Base-by-base conservation (phyloP, 2,329 filamentous ascomycete genomes). In the Verticillium isaacii region DNA sequence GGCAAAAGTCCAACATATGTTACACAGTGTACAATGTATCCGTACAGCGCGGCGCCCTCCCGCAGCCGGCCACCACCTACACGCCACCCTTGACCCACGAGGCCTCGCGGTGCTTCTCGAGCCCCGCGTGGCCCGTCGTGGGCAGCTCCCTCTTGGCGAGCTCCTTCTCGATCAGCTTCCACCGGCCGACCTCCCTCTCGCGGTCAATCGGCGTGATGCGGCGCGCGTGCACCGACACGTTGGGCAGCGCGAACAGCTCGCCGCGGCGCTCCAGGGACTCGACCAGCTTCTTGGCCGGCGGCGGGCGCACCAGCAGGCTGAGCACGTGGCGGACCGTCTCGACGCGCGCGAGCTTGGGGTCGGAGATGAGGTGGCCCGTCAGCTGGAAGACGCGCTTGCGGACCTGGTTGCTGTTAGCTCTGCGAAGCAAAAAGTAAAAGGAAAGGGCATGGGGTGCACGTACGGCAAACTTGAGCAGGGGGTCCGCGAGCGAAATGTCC, bases 371-470 rank as follows among this genome's bases (percentile, higher is more conserved):
- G 64, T 88, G 85, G 64, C 92, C 91, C n/a, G 89, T 93, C 63
- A 96, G 81, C 73, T 95, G 90, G 73, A 89, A 86, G 64, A 93
- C 79, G 63, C 92, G 89, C 78, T 97, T 96, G 69, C 88, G 79
- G 66, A 95, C 82, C 93, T 97, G 67, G 3, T 29, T 29, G 19
- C 15, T 6, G 32, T 17, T 3, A n/a, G n/a, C 29, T 37, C 36
- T 15, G n/a, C n/a, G 19, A 60, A 19, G 9, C 15, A 57, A 9
- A 5, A 23, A 25, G 1, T 5, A 6, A 29, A 29, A 29, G 29
- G 29, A 29, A 6, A 29, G 29, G 29, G 1, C 5, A 6, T 5
- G 29, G 5, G 29, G 29, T 29, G 29, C 29, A 82, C 88, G 66
- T 83, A 95, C 91, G 62, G 87, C 86, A 78, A 95, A 93, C 72